Percentiles rank a stretch among this genome's conserved stretches.
phyloP scores from a whole-genome alignment of 805 yeast genomes.

The Candida boidinii region DNA sequence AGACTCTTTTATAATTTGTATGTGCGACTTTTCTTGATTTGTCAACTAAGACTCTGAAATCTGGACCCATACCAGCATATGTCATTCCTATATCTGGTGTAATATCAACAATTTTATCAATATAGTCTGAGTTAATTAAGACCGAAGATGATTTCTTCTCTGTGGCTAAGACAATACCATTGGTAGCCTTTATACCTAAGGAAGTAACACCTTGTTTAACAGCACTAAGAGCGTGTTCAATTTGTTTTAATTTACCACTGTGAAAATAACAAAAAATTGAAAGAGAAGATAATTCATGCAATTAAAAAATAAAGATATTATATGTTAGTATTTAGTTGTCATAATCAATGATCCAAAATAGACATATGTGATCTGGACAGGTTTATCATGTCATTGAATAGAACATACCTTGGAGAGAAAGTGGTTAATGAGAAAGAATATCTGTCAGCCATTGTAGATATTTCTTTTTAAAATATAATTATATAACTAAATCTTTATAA shows the following conservation, averaged over 20 bases:
- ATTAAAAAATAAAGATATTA: conserved; percentile 7
- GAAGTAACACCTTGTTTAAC: conserved; percentile 98
- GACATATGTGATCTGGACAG: too few relatives aligned
- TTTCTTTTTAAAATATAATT: too few relatives aligned
- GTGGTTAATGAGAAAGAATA: conserved; percentile 96
- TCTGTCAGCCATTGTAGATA: conserved; percentile 79
- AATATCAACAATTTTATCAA: conserved; percentile 69
- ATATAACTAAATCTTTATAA: too few relatives aligned
- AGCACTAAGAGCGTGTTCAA: conserved; percentile 94
- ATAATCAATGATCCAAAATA: too few relatives aligned
- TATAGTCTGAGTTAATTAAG: conserved; percentile 63
- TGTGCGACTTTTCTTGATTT: conserved; percentile 91
- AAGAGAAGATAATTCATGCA: neutral
- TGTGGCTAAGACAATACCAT: conserved; percentile 94
- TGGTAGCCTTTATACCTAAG: conserved; percentile 85
- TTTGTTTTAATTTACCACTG: conserved; percentile 95
- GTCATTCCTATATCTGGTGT: conserved; percentile 97
- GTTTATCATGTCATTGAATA: neutral
- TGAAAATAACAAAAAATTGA: conserved; percentile 1
- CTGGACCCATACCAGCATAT: conserved; percentile 99
- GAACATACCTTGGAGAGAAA: conserved; percentile 84
- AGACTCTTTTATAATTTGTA: conserved; percentile 83
- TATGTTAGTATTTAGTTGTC: neutral
- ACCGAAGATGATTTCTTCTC: conserved; percentile 84
- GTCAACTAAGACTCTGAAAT: conserved; percentile 89